These are phyloP conservation scores for Aspergillus clavatus DNA, from an alignment of 2,329 filamentous ascomycete species.

Conservation along the genomic window DNA sequence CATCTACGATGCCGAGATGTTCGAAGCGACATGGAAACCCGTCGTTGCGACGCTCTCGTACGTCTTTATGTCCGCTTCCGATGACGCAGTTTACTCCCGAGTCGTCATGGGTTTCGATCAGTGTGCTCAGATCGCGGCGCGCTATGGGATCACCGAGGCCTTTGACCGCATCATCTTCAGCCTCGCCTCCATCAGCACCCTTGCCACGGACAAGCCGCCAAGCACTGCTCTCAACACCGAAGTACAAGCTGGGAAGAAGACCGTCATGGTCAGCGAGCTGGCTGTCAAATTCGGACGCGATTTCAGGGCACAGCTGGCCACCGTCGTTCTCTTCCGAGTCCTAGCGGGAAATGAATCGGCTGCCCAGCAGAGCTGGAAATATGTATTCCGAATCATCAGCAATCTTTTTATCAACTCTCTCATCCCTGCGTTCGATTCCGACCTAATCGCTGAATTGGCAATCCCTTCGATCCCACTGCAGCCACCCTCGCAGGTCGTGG, in stretches of 20 bases:
- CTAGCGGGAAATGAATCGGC: conserved; percentile 77
- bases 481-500: conserved; percentile 85
- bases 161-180: conserved; percentile 91
- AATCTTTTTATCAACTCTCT: conserved; percentile 96
- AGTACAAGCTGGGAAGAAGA: conserved; percentile 84
- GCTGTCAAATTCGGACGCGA: conserved; percentile 93
- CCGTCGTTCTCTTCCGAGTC: conserved; percentile 90
- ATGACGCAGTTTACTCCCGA: conserved; percentile 89
- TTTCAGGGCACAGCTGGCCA: conserved; percentile 88
- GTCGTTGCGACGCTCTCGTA: conserved; percentile 93
- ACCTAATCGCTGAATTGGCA: conserved; percentile 60
- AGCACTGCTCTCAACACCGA: conserved; percentile 92
- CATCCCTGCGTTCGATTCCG: conserved; percentile 72
- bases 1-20: conserved; percentile 96
- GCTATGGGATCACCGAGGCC: conserved; percentile 75
- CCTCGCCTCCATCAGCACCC: conserved; percentile 81
- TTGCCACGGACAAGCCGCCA: conserved; percentile 69
- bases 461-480: conserved; percentile 83
- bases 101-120: conserved; percentile 95
- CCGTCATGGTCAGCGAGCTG: conserved; percentile 97
- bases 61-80: conserved; percentile 97
- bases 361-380: conserved; percentile 53
- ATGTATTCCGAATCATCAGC: conserved; percentile 87
- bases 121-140: conserved; percentile 85
- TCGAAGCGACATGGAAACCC: conserved; percentile 89